Base-by-base conservation (phyloP, 805 yeast species). In the Suhomyces sp. region DNA sequence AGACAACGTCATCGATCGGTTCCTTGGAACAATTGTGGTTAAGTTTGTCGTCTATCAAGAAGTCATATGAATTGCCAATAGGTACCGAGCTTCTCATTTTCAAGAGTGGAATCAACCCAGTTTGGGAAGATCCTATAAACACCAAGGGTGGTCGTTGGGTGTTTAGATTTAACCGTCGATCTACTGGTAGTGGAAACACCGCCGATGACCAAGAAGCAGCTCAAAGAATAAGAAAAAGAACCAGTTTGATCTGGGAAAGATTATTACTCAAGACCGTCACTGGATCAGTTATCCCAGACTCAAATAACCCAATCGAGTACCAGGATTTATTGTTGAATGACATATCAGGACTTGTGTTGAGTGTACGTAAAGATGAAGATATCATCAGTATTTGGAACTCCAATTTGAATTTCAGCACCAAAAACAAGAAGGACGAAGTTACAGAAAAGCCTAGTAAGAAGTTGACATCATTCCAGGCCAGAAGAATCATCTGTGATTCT, bases 51-150 rank as follows among this genome's bases (percentile, higher is more conserved):
- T 54, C 56, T 18, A 47, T 77, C 38, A 69, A 67, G 43, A 56
- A 54, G 25, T 54, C 72, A 1, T 53, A 53, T 32, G 66, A 65
- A 25, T 54, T 73, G 38, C 56, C 63, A 13, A 53, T 56, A 30
- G 78, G 77, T 14, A 65, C 77, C 17, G 83, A 79, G 50, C 63
- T 73, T 36, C 73, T 77, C 40, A 54, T 80, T 7, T 80, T 80
- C 59, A 77, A 77, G 44, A 60, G 70, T 20, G 82, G 81, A 2
- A 68, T 78, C 23, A 72, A 74, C 44, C 86, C 86, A 8, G 73
- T 77, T 31, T 79, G 86, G 84, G 84, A 79, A 50, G 84, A 80
- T 50, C 79, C 81, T 6, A 61, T 68, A 32, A 79, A 79, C 50
- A 57, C 70, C 40, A 61, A 65, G 33, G 85, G 85, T 23, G 85